Conservation (phyloP, 164 flowering plant genomes). For the Nelumbo lutea region DNA sequence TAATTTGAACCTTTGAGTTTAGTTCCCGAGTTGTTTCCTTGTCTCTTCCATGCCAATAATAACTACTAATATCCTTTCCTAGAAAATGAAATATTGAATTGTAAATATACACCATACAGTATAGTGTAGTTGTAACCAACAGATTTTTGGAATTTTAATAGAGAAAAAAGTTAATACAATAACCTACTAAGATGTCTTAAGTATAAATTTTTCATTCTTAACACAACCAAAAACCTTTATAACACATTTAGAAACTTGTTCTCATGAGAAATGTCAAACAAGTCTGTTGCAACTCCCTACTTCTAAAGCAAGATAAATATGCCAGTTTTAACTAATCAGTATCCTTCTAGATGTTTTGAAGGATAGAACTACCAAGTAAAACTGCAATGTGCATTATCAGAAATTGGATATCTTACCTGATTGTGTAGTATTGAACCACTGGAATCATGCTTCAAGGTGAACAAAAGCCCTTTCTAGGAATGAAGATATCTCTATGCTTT, state of each 20-base stretch:
- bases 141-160: background rate
- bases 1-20: conserved; percentile 71
- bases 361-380: background rate
- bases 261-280: no score
- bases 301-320: background rate
- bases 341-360: background rate
- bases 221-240: no score
- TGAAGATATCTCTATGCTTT: conserved; percentile 47
- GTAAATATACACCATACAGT: background rate
- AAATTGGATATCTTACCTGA: conserved; percentile 41
- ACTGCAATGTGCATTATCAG: background rate
- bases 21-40: conserved; percentile 59
- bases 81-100: conserved; percentile 11
- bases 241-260: no score
- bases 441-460: conserved; percentile 94
- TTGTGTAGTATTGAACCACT: conserved; percentile 95
- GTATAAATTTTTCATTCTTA: background rate
- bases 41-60: conserved; percentile 98
- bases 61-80: conserved; percentile 63
- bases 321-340: background rate
- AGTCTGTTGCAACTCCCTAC: no score
- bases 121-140: background rate
- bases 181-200: background rate
- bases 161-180: background rate
- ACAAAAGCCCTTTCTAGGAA: conserved; percentile 73